A percentile compares a stretch with the other conserved stretches of the same genome.
Conservation (phyloP, 2,329 filamentous ascomycete genomes). For the Fusarium odoratissimum region DNA sequence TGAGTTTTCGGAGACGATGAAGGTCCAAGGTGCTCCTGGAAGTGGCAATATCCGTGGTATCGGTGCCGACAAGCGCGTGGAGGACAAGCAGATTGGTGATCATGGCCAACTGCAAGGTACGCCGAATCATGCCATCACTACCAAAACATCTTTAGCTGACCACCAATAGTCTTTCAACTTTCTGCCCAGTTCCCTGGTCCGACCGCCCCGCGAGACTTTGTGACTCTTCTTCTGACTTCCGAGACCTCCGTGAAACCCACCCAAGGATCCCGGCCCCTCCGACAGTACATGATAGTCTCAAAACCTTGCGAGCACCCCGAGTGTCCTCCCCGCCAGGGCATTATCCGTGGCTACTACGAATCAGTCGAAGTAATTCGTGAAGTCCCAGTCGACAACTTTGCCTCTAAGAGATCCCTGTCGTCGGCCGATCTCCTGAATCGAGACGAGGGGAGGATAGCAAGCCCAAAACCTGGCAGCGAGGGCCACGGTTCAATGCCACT, state of each 20-base stretch:
- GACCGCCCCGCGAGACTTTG: slow-evolving; percentile 87
- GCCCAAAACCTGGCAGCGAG: slow-evolving; percentile 24
- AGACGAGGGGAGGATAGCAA: slow-evolving; percentile 44
- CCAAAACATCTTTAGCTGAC: slow-evolving; percentile 22
- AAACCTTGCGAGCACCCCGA: slow-evolving; percentile 84
- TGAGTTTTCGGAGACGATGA: slow-evolving; percentile 84
- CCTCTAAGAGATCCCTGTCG: slow-evolving; percentile 49
- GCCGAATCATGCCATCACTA: slow-evolving; percentile 1
- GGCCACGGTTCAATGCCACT: slow-evolving; percentile 18
- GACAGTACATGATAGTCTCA: slow-evolving; percentile 88
- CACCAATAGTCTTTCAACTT: slow-evolving; percentile 78
- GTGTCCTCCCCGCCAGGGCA: slow-evolving; percentile 75
- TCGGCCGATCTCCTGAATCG: slow-evolving; percentile 46
- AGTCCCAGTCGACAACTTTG: slow-evolving; percentile 67
- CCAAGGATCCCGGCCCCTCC: slow-evolving; percentile 55
- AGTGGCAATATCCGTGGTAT: slow-evolving; percentile 85
- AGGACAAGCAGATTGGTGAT: slow-evolving; percentile 67
- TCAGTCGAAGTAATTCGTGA: slow-evolving; percentile 93
- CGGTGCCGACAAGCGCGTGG: slow-evolving; percentile 80
- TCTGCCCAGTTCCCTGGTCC: slow-evolving; percentile 92
- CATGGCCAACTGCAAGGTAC: slow-evolving; percentile 73
- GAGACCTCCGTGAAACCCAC: slow-evolving; percentile 57
- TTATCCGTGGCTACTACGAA: slow-evolving; percentile 88
- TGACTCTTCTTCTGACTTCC: slow-evolving; percentile 80
- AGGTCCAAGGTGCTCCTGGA: slow-evolving; percentile 75